Conservation (phyloP, 1,284 basidiomycete species). For the Dichomitus squalens region DNA sequence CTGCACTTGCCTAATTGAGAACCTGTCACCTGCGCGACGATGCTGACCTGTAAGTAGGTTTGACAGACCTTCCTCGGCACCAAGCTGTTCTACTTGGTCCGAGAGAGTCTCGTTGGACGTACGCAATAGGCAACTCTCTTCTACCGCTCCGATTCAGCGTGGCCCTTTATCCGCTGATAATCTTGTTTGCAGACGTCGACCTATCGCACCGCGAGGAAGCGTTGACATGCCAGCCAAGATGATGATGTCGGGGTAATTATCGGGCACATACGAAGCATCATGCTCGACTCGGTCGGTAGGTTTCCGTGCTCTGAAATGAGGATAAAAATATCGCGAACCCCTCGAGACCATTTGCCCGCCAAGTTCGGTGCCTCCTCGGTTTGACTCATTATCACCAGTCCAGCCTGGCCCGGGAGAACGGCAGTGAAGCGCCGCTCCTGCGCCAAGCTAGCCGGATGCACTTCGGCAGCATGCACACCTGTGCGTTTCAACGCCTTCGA, state of each 20-base stretch:
- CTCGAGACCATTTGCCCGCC: constrained; percentile 9
- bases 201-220: background rate
- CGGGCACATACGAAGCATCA: constrained; percentile 7
- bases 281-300: background rate
- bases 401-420: constrained; percentile 1
- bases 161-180: background rate
- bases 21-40: background rate
- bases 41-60: background rate
- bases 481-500: constrained; percentile 15
- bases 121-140: background rate
- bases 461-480: constrained; percentile 8
- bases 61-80: constrained; percentile 6
- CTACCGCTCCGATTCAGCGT: background rate
- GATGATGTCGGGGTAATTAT: constrained; percentile 8
- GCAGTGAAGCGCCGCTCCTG: background rate
- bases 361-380: constrained; percentile 19
- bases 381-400: constrained; percentile 7
- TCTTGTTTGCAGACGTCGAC: background rate
- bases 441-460: constrained; percentile 7
- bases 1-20: background rate
- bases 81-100: background rate
- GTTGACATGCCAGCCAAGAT: background rate
- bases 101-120: background rate
- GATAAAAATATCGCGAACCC: constrained; percentile 8
- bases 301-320: background rate